Evolutionary conservation across 169 alveolate species (phyloP).

Genomic region (Plasmodium reichenowi): DNA sequence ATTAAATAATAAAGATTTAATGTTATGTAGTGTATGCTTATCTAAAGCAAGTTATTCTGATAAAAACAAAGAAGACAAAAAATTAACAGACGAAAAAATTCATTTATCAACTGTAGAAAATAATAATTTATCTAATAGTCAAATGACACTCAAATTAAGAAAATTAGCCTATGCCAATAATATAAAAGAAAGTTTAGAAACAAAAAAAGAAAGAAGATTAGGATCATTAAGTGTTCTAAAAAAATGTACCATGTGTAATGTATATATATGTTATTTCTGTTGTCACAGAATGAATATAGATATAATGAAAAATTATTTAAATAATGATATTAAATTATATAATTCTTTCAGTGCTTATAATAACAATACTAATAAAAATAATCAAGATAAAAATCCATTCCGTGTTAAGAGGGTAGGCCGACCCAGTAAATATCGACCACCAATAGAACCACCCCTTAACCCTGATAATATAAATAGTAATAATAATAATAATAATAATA

Average conservation of each 20-base stretch:
- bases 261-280: conserved; percentile 63
- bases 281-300: conserved; percentile 74
- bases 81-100: neutral
- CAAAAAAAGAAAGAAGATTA: conserved; percentile 68
- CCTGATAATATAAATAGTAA: neutral
- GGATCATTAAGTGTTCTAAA: conserved; percentile 73
- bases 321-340: conserved; percentile 15
- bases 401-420: conserved; percentile 20
- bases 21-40: conserved; percentile 71
- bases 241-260: conserved; percentile 60
- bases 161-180: conserved; percentile 2
- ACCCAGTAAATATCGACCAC: conserved; percentile 1
- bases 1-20: conserved; percentile 52
- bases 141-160: neutral
- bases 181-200: conserved; percentile 31
- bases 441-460: too few species aligned
- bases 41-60: conserved; percentile 51
- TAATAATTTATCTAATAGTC: neutral
- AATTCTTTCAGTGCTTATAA: neutral
- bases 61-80: conserved; percentile 23
- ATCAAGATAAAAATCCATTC: neutral
- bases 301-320: conserved; percentile 46
- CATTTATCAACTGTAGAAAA: neutral
- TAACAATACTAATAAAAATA: neutral
- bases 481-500: neutral